These are phyloP conservation scores for Pichia rugopelliculosa DNA, from an alignment of 805 yeast species.

Conservation along the genomic window DNA sequence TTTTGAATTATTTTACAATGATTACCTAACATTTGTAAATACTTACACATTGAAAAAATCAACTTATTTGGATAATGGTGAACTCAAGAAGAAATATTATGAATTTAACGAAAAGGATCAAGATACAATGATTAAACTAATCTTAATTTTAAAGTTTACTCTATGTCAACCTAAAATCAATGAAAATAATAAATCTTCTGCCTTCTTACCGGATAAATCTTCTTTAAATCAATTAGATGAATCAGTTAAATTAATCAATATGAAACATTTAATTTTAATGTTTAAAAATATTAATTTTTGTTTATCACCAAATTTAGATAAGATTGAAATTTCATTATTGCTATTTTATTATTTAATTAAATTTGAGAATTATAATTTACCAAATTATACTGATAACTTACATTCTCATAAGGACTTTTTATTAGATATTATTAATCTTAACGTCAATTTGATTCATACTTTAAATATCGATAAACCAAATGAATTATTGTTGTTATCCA, in stretches of 20 bases:
- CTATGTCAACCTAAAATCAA: slow-evolving; percentile 30
- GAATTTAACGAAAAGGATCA: slow-evolving; percentile 28
- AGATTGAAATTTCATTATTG: slow-evolving; percentile 43
- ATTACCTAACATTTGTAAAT: slow-evolving; percentile 42
- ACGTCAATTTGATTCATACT: slow-evolving; percentile 31
- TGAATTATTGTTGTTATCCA: slow-evolving; percentile 1
- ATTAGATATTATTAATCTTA: slow-evolving; percentile 40
- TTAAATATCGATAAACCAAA: slow-evolving; percentile 35
- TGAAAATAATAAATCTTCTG: slow-evolving; percentile 12
- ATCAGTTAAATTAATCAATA: slow-evolving; percentile 27
- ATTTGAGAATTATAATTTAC: slow-evolving; percentile 25
- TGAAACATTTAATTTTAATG: slow-evolving; percentile 37
- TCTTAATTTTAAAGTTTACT: slow-evolving; percentile 45
- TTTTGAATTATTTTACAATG: slow-evolving; percentile 44
- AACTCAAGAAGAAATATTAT: slow-evolving; percentile 31
- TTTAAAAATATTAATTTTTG: slow-evolving; percentile 38
- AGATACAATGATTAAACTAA: slow-evolving; percentile 41
- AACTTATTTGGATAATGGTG: slow-evolving; percentile 35
- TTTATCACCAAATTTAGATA: slow-evolving; percentile 38
- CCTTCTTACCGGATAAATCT: slow-evolving; percentile 21
- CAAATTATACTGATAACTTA: slow-evolving; percentile 17
- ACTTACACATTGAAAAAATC: slow-evolving; percentile 26
- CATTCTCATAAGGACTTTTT: slow-evolving; percentile 28
- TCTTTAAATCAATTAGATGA: slow-evolving; percentile 27
- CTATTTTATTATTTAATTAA: slow-evolving; percentile 42